Conservation (phyloP, 495 filamentous ascomycete genomes). For the Parathielavia hyrcaniae region DNA sequence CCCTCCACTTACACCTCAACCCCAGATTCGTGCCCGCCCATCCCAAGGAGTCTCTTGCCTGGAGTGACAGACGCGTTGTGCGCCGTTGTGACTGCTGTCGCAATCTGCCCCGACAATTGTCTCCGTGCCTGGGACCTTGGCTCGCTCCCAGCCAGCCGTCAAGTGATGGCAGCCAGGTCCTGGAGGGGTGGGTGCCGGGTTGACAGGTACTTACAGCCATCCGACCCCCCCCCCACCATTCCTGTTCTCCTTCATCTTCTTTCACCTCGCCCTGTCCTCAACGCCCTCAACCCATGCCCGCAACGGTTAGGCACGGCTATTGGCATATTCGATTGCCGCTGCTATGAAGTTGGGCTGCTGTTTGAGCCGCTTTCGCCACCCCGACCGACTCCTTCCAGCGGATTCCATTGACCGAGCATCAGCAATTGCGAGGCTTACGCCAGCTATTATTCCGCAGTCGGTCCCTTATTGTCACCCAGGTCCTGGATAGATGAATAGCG, state of each 20-base stretch:
- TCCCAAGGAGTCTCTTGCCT: slow-evolving; percentile 13
- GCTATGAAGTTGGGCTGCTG: neutral
- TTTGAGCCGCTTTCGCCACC: slow-evolving; percentile 16
- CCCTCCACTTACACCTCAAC: slow-evolving; percentile 16
- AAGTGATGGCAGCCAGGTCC: slow-evolving; percentile 3
- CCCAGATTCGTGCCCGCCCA: slow-evolving; percentile 26
- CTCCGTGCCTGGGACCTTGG: slow-evolving; percentile 15
- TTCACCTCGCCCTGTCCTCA: neutral
- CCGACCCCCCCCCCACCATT: neutral
- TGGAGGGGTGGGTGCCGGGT: neutral
- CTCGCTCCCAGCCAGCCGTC: slow-evolving; percentile 16
- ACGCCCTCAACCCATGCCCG: neutral
- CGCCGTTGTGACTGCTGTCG: slow-evolving; percentile 27
- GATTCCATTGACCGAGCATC: slow-evolving; percentile 24
- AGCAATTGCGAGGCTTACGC: slow-evolving; percentile 5
- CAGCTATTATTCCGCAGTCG: slow-evolving; percentile 1
- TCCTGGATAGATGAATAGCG: slow-evolving; percentile 18
- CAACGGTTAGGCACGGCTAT: neutral
- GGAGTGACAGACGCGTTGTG: slow-evolving; percentile 24
- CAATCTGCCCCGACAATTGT: slow-evolving; percentile 22
- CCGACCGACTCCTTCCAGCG: slow-evolving; percentile 22
- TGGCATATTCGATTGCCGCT: neutral
- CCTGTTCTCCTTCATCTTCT: slow-evolving; percentile 5
- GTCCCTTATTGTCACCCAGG: too few relatives aligned
- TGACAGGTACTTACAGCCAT: slow-evolving; percentile 14